Percentiles rank a stretch among this genome's conserved stretches.
Conservation (phyloP, 768 basidiomycete species). For the Mycena capillaripes region DNA sequence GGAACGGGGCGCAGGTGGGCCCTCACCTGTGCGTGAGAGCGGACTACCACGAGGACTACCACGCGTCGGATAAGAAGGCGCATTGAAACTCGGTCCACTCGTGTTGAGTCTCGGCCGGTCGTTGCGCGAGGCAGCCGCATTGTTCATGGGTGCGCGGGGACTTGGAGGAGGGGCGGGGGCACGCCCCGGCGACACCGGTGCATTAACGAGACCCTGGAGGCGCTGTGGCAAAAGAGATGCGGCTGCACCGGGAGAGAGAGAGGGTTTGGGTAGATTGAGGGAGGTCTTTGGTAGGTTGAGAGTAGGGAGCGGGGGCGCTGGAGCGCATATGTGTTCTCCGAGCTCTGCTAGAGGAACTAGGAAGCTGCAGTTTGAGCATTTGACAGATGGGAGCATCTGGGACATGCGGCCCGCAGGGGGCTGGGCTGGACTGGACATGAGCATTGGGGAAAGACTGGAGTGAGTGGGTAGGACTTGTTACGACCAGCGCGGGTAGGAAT, state of each 20-base stretch:
- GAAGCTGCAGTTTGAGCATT: constrained; percentile 83
- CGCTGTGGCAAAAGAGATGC: constrained; percentile 64
- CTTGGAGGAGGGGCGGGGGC: constrained; percentile 30
- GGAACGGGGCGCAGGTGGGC: constrained; percentile 27
- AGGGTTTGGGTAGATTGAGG: constrained; percentile 52
- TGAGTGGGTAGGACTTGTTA: constrained; percentile 34
- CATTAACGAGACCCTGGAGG: constrained; percentile 60
- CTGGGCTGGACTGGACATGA: constrained; percentile 44
- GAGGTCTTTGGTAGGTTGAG: constrained; percentile 48
- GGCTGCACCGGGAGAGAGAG: constrained; percentile 56
- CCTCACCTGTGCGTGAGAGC: constrained; percentile 39
- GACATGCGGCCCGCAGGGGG: constrained; percentile 64
- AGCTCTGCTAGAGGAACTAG: constrained; percentile 82
- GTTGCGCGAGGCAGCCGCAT: constrained; percentile 32
- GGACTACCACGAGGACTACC: no score
- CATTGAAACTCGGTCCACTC: constrained; percentile 35
- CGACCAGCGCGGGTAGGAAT: constrained; percentile 48
- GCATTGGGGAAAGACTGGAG: constrained; percentile 41
- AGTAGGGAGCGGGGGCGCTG: constrained; percentile 61
- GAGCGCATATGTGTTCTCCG: constrained; percentile 82
- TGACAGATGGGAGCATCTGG: constrained; percentile 84
- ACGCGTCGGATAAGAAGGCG: constrained; percentile 45
- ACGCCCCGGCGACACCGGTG: constrained; percentile 29
- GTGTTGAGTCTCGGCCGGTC: constrained; percentile 52
- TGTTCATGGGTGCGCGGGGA: constrained; percentile 13